phyloP scores from a whole-genome alignment of 192 early-diverging fungal species.

The Gamsiella multidivaricata region DNA sequence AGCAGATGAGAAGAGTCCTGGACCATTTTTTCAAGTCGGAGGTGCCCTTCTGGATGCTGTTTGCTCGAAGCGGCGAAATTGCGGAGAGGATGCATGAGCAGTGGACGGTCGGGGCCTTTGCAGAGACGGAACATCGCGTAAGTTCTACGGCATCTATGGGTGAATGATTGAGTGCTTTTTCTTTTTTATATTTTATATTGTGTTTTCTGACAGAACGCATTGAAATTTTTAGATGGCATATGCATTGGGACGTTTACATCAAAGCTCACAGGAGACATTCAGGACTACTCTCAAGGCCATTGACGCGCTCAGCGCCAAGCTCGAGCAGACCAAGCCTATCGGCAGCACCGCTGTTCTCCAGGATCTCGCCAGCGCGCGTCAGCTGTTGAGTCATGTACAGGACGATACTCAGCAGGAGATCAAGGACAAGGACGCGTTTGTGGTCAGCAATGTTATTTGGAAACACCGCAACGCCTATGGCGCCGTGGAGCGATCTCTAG shows the following conservation, averaged over 20 bases:
- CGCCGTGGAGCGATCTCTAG: conserved; percentile 16
- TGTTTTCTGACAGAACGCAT: neutral
- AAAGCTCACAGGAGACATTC: conserved; percentile 47
- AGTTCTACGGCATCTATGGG: too few relatives aligned
- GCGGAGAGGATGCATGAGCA: conserved; percentile 46
- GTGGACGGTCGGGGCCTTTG: conserved; percentile 45
- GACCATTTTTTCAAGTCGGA: conserved; percentile 46
- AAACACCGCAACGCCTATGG: conserved; percentile 43
- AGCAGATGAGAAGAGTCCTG: conserved; percentile 28
- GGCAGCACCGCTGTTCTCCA: conserved; percentile 33
- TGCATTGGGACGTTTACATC: conserved; percentile 39
- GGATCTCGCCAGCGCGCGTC: conserved; percentile 29
- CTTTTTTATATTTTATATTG: neutral
- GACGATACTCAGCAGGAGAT: conserved; percentile 30
- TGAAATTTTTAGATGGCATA: conserved; percentile 33
- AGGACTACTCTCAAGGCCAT: conserved; percentile 32
- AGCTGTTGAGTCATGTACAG: conserved; percentile 14
- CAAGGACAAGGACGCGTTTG: conserved; percentile 45
- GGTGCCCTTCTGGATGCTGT: conserved; percentile 49
- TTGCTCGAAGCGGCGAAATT: conserved; percentile 46
- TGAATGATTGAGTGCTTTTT: too few relatives aligned
- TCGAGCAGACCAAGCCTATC: conserved; percentile 32
- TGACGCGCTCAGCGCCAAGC: conserved; percentile 10
- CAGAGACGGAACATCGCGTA: conserved; percentile 50
- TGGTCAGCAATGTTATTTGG: conserved; percentile 46